Percentiles rank a stretch among this genome's conserved stretches.
Evolutionary conservation across 805 yeast species (phyloP).

Genomic region (Vanderwaltozyma verrucispora): DNA sequence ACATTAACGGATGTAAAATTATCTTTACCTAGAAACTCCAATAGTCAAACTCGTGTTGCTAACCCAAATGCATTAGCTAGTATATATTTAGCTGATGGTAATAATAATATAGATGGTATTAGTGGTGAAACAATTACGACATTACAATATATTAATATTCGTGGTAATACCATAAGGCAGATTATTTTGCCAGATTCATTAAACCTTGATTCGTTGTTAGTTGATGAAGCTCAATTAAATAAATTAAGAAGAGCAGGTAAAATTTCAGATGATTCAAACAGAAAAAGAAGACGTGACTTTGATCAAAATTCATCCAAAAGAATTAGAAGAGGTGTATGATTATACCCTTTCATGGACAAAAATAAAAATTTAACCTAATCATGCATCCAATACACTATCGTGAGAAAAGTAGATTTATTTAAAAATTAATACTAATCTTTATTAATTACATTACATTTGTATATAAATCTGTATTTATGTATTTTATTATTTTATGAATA

Average conservation of each 20-base stretch:
- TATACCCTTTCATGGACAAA: too few relatives aligned
- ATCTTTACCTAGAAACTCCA: constrained; percentile 34
- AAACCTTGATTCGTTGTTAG: constrained; percentile 54
- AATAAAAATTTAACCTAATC: too few relatives aligned
- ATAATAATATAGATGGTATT: constrained; percentile 1
- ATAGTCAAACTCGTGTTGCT: constrained; percentile 4
- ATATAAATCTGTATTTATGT: too few relatives aligned
- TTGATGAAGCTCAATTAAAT: constrained; percentile 31
- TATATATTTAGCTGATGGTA: constrained; percentile 9
- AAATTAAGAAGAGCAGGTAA: constrained; percentile 22
- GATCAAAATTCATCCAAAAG: constrained; percentile 21
- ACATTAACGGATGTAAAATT: constrained; percentile 71
- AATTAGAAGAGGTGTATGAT: constrained; percentile 25
- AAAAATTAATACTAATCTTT: too few relatives aligned
- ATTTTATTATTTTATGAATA: too few relatives aligned
- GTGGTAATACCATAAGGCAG: constrained; percentile 84
- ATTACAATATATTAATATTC: constrained; percentile 67
- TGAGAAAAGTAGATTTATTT: too few relatives aligned
- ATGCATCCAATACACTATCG: too few relatives aligned
- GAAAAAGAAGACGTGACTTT: constrained; percentile 19
- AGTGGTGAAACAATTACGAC: constrained; percentile 48
- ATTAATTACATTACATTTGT: too few relatives aligned
- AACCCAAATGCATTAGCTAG: constrained; percentile 18
- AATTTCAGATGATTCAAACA: constrained; percentile 15
- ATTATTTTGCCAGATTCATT: constrained; percentile 78